Conservation (phyloP, 345 rosid species). For the Fremontodendron californicum region DNA sequence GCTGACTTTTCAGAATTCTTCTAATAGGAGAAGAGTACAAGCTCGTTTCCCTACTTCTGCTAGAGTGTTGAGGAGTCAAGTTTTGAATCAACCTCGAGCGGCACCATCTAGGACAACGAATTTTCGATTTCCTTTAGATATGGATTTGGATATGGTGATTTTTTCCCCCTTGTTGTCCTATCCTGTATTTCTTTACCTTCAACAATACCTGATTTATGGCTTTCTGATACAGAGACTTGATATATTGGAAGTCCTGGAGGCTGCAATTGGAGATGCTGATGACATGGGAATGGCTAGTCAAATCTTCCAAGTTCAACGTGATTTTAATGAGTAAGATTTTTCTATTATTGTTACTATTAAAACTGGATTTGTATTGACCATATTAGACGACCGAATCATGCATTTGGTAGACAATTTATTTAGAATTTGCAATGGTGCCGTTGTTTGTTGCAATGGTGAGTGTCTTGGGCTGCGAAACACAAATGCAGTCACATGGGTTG, state of each 20-base stretch:
- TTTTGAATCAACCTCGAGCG: slow-evolving; percentile 38
- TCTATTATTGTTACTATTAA: background rate
- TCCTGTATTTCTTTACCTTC: background rate
- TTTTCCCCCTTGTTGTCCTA: background rate
- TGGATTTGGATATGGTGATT: slow-evolving; percentile 82
- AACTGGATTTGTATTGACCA: background rate
- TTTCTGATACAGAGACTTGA: slow-evolving; percentile 60
- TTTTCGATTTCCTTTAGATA: slow-evolving; percentile 56
- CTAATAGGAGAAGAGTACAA: slow-evolving; percentile 47
- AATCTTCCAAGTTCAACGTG: slow-evolving; percentile 60
- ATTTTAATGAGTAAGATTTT: slow-evolving; percentile 78
- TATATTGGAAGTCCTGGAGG: slow-evolving; percentile 72
- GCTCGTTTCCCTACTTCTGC: slow-evolving; percentile 34
- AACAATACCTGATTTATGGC: slow-evolving; percentile 8
- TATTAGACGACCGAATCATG: background rate
- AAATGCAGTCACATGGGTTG: background rate
- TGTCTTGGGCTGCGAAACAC: background rate
- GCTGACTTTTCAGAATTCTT: slow-evolving; percentile 35
- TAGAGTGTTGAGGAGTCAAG: slow-evolving; percentile 50
- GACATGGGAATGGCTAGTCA: slow-evolving; percentile 32
- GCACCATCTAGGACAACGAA: slow-evolving; percentile 39
- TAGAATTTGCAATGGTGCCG: background rate
- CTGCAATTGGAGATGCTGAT: slow-evolving; percentile 42
- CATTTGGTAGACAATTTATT: background rate
- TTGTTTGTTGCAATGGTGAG: background rate